These are phyloP conservation scores for Ceratocystis eucalypticola DNA, from an alignment of 2,329 filamentous ascomycete genomes.

Conservation along the genomic window DNA sequence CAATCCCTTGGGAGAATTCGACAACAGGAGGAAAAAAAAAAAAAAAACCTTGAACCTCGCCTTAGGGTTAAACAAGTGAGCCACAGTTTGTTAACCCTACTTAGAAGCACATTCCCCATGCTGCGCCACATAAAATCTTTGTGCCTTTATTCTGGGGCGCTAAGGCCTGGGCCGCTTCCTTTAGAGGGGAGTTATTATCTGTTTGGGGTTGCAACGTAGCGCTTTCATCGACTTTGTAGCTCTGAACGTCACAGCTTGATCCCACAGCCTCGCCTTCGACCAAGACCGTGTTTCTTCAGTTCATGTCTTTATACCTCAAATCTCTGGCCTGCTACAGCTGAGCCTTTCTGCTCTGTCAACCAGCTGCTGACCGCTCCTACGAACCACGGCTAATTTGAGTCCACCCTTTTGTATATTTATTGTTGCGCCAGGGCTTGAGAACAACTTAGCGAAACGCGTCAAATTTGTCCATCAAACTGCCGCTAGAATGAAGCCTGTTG, in stretches of 20 bases:
- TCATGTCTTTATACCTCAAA: not conserved
- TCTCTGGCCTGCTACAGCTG: not conserved
- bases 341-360: slow-evolving; percentile 23
- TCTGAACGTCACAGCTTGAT: slow-evolving; percentile 1
- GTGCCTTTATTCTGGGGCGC: not conserved
- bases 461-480: not conserved
- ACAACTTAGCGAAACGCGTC: not conserved
- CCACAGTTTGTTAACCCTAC: not conserved
- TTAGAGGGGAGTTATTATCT: not conserved
- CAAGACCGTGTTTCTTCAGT: not conserved
- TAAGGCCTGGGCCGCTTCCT: not conserved
- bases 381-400: not conserved
- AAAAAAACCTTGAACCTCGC: not conserved
- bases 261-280: not conserved
- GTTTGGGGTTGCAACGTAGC: not conserved
- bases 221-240: not conserved
- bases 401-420: not conserved
- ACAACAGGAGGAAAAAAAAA: too few relatives aligned
- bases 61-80: not conserved
- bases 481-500: slow-evolving; percentile 81
- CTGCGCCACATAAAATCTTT: not conserved
- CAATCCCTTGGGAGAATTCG: too few relatives aligned
- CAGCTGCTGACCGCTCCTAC: not conserved
- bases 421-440: not conserved
- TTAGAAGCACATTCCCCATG: not conserved